Base-by-base conservation (phyloP, 2,329 filamentous ascomycete species). In the Ophiostoma ulmi region DNA sequence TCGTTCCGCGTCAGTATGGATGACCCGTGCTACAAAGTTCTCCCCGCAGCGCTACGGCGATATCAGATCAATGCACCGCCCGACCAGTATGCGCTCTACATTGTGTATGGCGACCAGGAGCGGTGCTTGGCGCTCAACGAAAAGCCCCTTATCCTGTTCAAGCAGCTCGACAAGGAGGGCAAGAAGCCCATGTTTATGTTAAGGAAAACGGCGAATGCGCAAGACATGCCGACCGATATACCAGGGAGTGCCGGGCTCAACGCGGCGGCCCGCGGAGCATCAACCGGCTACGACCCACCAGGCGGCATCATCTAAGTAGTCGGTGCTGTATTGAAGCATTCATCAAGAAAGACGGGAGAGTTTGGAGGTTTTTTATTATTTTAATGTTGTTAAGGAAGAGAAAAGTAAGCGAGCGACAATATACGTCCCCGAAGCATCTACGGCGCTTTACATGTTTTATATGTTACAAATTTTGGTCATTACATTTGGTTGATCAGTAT, bases 101-200 rank as follows among this genome's bases (percentile, higher is more conserved):
- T 99, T 78, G 95, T 99, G 4, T 97, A 97, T 76, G 95, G 95
- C n/a, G 94, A 98, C 77, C 93, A 98, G 80, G 95, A 99, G 81
- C 90, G 95, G 17, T 98, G 94, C 79, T 81, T 99, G 52, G 93
- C 91, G 0, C 83, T 97, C 74, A 91, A 98, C 71, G 95, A 99
- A 81, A 94, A 96, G 77, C 95, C 95, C 11, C 83, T 99, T 72
- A 96, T 97, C 73, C 81, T 99, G 73, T 99, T 99, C 82, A 99
- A 99, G 81, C 94, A 98, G 79, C 83, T 99, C 71, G 94, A 98
- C 78, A 94, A 94, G 79, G 95, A 98, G 82, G 95, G 95, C 66
- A 91, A 96, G 81, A 99, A 98, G 79, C 95, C 95, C 31, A 98
- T 98, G 95, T 99, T 99, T 78, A 99, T 99, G 95, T 83, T 99